Conservation (phyloP, 2,329 filamentous ascomycete genomes). For the Camillea tinctor region DNA sequence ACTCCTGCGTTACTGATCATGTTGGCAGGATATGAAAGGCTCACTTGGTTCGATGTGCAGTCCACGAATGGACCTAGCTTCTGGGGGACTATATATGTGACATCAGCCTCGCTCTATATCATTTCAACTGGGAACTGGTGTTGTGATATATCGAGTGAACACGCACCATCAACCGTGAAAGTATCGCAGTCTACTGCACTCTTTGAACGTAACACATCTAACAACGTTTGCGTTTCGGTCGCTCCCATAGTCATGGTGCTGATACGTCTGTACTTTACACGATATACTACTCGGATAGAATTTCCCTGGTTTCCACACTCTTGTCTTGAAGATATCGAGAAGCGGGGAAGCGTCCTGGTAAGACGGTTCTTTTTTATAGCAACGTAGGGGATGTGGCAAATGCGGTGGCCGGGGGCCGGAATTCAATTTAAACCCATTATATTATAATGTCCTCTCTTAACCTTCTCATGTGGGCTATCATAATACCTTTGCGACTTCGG, state of each 20-base stretch:
- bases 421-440: background rate
- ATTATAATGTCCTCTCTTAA: background rate
- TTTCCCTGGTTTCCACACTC: background rate
- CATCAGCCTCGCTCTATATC: background rate
- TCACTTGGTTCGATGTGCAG: slow-evolving; percentile 55
- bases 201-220: slow-evolving; percentile 43
- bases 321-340: background rate
- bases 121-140: background rate
- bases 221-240: slow-evolving; percentile 26
- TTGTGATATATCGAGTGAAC: background rate
- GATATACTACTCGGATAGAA: background rate
- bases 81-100: slow-evolving; percentile 39
- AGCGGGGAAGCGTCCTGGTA: background rate
- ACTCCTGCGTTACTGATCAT: background rate
- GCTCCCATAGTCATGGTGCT: slow-evolving; percentile 12
- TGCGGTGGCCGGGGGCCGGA: background rate
- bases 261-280: background rate
- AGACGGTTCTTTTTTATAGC: background rate
- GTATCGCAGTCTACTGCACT: slow-evolving; percentile 53
- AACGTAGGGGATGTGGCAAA: background rate
- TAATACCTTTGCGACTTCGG: slow-evolving; percentile 15
- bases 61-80: slow-evolving; percentile 48
- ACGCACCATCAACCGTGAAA: slow-evolving; percentile 44
- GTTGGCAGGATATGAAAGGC: background rate
- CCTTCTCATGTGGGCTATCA: slow-evolving; percentile 2